Evolutionary conservation across 2,329 filamentous ascomycete genomes (phyloP).

Genomic region (Pestalotiopsis sp.): DNA sequence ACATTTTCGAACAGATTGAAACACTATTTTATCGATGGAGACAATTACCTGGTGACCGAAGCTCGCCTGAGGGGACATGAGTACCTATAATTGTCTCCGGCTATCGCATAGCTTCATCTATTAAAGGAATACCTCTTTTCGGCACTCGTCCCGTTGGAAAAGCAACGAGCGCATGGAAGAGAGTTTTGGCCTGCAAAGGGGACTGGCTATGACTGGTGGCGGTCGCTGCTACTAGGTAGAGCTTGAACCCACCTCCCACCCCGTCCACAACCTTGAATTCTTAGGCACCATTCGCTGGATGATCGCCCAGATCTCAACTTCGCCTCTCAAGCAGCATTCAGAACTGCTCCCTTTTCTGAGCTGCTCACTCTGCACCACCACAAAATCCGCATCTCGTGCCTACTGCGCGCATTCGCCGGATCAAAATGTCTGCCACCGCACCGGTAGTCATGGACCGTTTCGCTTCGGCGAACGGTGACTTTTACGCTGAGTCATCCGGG

Average conservation of each 20-base stretch:
- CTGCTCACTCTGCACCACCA: neutral
- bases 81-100: no score
- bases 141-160: neutral
- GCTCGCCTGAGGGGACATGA: no score
- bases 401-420: neutral
- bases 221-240: no score
- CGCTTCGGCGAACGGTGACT: slow-evolving; percentile 42
- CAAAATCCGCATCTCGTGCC: neutral
- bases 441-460: slow-evolving; percentile 40
- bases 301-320: neutral
- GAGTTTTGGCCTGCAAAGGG: neutral
- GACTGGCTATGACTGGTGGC: neutral
- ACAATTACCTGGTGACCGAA: no score
- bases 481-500: slow-evolving; percentile 46
- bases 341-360: neutral
- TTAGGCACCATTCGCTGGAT: neutral
- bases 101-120: neutral
- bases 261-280: neutral
- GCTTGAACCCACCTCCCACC: neutral
- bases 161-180: neutral
- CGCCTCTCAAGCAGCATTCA: neutral
- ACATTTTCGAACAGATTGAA: no score
- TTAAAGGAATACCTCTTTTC: neutral
- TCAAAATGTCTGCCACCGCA: slow-evolving; percentile 28
- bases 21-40: no score